Conservation (phyloP, 805 yeast species). For the Candida insectalens region DNA sequence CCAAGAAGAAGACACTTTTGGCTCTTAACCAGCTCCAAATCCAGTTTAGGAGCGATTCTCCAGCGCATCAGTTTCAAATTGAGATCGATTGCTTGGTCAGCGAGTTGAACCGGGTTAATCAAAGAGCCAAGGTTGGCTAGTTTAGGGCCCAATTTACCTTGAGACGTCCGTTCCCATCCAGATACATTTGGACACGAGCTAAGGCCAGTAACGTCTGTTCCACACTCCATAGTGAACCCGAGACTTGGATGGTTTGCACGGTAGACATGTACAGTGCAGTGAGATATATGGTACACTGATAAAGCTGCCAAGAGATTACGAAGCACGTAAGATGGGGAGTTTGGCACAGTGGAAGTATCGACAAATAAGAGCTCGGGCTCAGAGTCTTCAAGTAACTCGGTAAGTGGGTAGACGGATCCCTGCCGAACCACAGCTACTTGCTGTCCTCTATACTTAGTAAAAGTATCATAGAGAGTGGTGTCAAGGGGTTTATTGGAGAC, state of each 20-base stretch:
- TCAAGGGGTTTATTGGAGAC: slow-evolving; percentile 2
- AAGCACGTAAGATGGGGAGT: slow-evolving; percentile 13
- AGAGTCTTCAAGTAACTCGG: slow-evolving; percentile 3
- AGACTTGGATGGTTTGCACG: slow-evolving; percentile 19
- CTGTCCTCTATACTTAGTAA: too few species aligned
- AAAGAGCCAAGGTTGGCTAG: slow-evolving; percentile 73
- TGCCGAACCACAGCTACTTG: neutral
- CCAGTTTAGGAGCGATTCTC: slow-evolving; percentile 80
- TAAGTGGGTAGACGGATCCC: slow-evolving; percentile 2
- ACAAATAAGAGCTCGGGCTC: slow-evolving; percentile 11
- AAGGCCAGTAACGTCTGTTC: neutral
- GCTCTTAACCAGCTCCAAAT: slow-evolving; percentile 52
- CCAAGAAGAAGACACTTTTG: slow-evolving; percentile 77
- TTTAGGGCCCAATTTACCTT: slow-evolving; percentile 72
- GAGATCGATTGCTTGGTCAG: slow-evolving; percentile 87
- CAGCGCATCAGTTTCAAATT: slow-evolving; percentile 92
- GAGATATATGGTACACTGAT: slow-evolving; percentile 22
- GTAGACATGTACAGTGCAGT: slow-evolving; percentile 23
- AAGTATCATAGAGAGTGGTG: neutral
- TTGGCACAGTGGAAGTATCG: slow-evolving; percentile 16
- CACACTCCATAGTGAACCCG: slow-evolving; percentile 18
- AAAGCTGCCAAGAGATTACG: slow-evolving; percentile 20
- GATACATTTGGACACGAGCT: slow-evolving; percentile 23
- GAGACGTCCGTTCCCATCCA: slow-evolving; percentile 87
- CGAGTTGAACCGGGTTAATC: slow-evolving; percentile 71